A percentile compares a stretch with the other conserved stretches of the same genome.
These are phyloP conservation scores for Boletus rex-veris DNA, from an alignment of 768 basidiomycete genomes.

Conservation along the genomic window DNA sequence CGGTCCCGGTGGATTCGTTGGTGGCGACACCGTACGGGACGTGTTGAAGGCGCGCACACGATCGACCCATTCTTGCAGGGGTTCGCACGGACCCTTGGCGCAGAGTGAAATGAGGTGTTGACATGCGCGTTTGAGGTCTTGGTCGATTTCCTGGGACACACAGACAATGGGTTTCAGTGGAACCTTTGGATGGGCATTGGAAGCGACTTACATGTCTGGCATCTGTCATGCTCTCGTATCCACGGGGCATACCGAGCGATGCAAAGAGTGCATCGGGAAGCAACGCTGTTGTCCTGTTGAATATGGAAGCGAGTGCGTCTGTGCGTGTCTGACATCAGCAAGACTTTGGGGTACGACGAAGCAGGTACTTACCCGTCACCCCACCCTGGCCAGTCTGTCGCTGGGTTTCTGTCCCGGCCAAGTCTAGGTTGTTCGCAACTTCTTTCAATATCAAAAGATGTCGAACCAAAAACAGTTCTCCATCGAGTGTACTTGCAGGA, in stretches of 20 bases:
- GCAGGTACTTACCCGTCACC: slow-evolving; percentile 48
- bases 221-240: slow-evolving; percentile 61
- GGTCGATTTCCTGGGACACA: slow-evolving; percentile 72
- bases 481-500: slow-evolving; percentile 54
- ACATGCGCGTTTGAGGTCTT: slow-evolving; percentile 79
- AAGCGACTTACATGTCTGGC: slow-evolving; percentile 59
- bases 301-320: slow-evolving; percentile 32
- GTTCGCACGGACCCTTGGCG: slow-evolving; percentile 51
- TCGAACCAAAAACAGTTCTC: slow-evolving; percentile 81
- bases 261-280: slow-evolving; percentile 69
- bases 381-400: slow-evolving; percentile 44
- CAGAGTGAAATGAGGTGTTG: slow-evolving; percentile 75
- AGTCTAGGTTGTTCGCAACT: slow-evolving; percentile 71
- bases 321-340: slow-evolving; percentile 5
- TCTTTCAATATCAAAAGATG: slow-evolving; percentile 93
- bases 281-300: slow-evolving; percentile 36
- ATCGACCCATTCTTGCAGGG: slow-evolving; percentile 63
- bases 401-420: slow-evolving; percentile 49
- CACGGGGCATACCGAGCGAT: slow-evolving; percentile 61
- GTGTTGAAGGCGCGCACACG: slow-evolving; percentile 38
- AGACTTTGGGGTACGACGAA: background rate
- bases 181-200: background rate
- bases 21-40: slow-evolving; percentile 17
- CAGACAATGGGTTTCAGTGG: background rate
- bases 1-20: slow-evolving; percentile 16